Conservation (phyloP, 1,284 basidiomycete species). For the Tausonia pullulans region DNA sequence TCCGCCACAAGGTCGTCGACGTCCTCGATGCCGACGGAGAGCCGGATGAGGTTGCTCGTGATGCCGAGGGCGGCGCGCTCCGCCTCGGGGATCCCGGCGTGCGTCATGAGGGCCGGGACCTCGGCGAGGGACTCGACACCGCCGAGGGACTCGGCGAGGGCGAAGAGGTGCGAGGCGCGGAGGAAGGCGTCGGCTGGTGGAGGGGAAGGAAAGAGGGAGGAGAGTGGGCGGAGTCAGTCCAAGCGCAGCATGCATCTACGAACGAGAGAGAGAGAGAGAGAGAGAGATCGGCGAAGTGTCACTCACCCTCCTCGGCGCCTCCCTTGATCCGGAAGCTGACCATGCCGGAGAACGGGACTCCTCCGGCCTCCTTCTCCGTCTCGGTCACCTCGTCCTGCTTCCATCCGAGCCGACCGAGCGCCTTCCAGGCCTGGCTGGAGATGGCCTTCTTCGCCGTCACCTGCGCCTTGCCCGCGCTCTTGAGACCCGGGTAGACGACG, state of each 20-base stretch:
- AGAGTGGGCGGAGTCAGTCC: neutral
- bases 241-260: neutral
- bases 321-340: conserved; percentile 46
- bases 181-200: conserved; percentile 54
- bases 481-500: conserved; percentile 79
- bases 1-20: conserved; percentile 66
- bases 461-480: conserved; percentile 44
- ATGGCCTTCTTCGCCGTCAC: conserved; percentile 50
- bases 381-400: conserved; percentile 16
- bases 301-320: conserved; percentile 30
- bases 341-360: conserved; percentile 65
- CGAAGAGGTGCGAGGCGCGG: conserved; percentile 56
- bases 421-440: conserved; percentile 55
- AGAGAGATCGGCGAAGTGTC: no score
- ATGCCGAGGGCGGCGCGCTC: conserved; percentile 66
- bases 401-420: conserved; percentile 44
- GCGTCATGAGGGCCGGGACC: conserved; percentile 71
- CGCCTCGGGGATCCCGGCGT: conserved; percentile 47
- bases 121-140: conserved; percentile 86
- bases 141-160: conserved; percentile 79
- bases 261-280: no score
- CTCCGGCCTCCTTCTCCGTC: conserved; percentile 31
- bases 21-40: conserved; percentile 86
- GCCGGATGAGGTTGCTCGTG: conserved; percentile 62
- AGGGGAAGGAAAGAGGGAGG: neutral